Evolutionary conservation across 371 early-diverging fungal species (phyloP), one percentile per base, ranked within the genome.

Genomic region (Mortierella sp.): DNA sequence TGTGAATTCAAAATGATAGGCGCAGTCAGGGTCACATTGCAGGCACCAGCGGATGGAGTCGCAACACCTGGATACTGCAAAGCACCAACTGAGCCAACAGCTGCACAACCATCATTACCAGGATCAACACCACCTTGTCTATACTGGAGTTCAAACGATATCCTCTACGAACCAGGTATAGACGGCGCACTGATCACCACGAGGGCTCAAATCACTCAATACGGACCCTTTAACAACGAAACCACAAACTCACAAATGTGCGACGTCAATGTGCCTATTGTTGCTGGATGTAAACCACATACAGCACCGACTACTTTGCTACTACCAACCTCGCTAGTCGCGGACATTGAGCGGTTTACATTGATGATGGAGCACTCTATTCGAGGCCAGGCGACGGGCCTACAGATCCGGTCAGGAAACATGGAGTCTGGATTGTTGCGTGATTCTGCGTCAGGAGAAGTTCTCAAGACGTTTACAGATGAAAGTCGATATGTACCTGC

Each of bases 331-430:
- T 77, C 79, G 13, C 63, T 84, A 26, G 87, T 89, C 6, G 84
- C 84, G 4, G 88, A 88, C 58, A 83, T 88, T 73, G 88, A 89
- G 60, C 70, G 81, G 26, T 87, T 84, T 34, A 86, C 88, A 9
- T 38, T 93, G n/a, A 88, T 87, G 88, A 75, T 92, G 50, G 93
- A 92, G 57, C 93, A 93, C 80, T 88, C 90, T 38, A 88, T 93
- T 42, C 88, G 91, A 21, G 88, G 89, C 11, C 75, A 85, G 57
- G 72, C 80, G 1, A 88, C 88, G 6, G 83, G 81, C 2, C 42
- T 89, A 10, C 82, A 89, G 60, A 72, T 88, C 28, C 87, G 90
- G 44, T 89, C 88, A 50, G 88, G 90, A 48, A 71, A 84, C 38
- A 84, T 90, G 84, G 83, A 74, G 7, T 78, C 74, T 2, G 87